phyloP scores from a whole-genome alignment of 2,329 filamentous ascomycete genomes.

The Fusarium sp. region DNA sequence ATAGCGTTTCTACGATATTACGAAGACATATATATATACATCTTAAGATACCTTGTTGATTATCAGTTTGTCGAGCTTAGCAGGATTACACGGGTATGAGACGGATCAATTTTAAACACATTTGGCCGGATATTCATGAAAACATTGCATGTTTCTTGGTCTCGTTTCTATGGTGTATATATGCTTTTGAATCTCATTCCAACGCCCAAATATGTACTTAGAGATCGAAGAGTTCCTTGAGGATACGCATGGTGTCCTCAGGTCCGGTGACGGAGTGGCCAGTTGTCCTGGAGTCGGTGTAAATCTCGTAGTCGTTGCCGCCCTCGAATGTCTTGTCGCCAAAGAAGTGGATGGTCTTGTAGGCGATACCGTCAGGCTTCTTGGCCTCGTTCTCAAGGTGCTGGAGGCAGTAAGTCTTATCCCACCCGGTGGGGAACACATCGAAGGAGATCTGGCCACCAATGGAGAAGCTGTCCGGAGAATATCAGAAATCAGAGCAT shows the following conservation, averaged over 20 bases:
- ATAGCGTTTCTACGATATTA: slow-evolving; percentile 33
- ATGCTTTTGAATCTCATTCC: slow-evolving; percentile 17
- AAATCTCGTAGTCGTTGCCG: slow-evolving; percentile 97
- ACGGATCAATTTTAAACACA: neutral
- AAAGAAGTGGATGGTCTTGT: slow-evolving; percentile 95
- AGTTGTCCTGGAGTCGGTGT: slow-evolving; percentile 78
- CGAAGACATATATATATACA: slow-evolving; percentile 31
- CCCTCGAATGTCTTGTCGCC: slow-evolving; percentile 93
- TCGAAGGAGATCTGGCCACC: slow-evolving; percentile 99
- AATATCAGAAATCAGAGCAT: slow-evolving; percentile 7
- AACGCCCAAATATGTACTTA: slow-evolving; percentile 45
- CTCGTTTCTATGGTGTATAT: slow-evolving; percentile 28
- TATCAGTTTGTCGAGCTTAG: neutral
- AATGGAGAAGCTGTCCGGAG: slow-evolving; percentile 77
- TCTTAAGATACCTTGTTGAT: slow-evolving; percentile 37
- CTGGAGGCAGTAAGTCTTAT: slow-evolving; percentile 95
- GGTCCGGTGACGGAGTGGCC: slow-evolving; percentile 86
- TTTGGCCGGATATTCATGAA: neutral
- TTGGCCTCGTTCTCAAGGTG: slow-evolving; percentile 85
- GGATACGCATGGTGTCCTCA: slow-evolving; percentile 79
- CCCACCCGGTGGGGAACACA: slow-evolving; percentile 96
- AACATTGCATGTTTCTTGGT: slow-evolving; percentile 22
- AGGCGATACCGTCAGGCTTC: slow-evolving; percentile 75
- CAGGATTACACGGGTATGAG: neutral
- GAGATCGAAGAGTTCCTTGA: slow-evolving; percentile 83